A percentile compares a stretch with the other conserved stretches of the same genome.
Evolutionary conservation across 441 rosid genomes (phyloP).

Genomic region (Corymbia citriodora): DNA sequence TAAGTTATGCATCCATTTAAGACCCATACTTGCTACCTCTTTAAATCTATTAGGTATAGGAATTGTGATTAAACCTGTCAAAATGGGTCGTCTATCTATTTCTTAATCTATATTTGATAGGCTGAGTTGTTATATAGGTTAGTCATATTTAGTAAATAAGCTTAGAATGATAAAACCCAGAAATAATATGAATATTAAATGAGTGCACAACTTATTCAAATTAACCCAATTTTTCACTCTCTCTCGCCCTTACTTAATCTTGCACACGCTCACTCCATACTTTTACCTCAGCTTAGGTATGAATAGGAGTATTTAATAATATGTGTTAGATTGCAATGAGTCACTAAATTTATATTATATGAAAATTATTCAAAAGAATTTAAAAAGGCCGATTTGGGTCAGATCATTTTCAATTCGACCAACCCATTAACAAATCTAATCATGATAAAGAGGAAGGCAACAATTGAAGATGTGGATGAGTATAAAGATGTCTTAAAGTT

Average conservation of each 20-base stretch:
- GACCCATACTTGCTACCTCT: too few species aligned
- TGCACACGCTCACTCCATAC: background rate
- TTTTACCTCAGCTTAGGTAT: background rate
- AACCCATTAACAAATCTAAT: background rate
- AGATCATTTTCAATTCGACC: too few species aligned
- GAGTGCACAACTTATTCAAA: background rate
- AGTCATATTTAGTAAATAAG: background rate
- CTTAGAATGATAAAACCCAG: background rate
- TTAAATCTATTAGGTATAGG: too few species aligned
- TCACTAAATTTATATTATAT: too few species aligned
- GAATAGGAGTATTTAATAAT: background rate
- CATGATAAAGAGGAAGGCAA: background rate
- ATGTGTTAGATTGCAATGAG: rapidly evolving
- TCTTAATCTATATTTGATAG: background rate
- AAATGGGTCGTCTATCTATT: too few species aligned
- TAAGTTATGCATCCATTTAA: background rate
- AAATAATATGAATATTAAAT: too few species aligned
- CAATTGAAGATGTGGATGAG: background rate
- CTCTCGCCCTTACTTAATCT: background rate
- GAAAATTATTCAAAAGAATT: too few species aligned
- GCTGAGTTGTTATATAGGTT: rapidly evolving
- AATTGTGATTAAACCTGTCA: too few species aligned
- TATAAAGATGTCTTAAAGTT: background rate
- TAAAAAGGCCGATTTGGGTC: too few species aligned
- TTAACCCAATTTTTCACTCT: background rate